A percentile compares a stretch with the other conserved stretches of the same genome.
Conservation (phyloP, 352 stramenopile species). For the Globisporangium cystogenes region DNA sequence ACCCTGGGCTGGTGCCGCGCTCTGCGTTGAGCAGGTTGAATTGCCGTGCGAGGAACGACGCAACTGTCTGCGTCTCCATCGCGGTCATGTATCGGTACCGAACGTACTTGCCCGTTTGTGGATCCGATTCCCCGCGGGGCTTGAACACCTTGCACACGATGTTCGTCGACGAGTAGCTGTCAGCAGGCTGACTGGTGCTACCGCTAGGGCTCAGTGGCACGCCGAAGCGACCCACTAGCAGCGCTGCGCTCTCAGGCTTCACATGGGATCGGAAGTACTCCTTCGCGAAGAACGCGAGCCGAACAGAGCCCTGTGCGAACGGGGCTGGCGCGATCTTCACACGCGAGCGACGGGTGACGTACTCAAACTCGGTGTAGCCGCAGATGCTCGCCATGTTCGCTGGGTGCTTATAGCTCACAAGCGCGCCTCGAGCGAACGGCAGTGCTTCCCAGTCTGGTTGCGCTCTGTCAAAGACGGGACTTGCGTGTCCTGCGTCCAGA, state of each 20-base stretch:
- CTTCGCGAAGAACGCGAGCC: constrained; percentile 26
- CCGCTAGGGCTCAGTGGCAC: neutral
- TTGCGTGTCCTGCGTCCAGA: too few species aligned
- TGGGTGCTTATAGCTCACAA: neutral
- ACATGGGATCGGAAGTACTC: constrained; percentile 6
- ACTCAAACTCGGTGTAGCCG: neutral
- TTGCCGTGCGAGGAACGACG: constrained; percentile 10
- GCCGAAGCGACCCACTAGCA: too few species aligned
- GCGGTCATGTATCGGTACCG: constrained; percentile 28
- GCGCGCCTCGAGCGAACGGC: neutral
- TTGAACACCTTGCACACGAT: constrained; percentile 1
- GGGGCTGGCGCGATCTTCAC: constrained; percentile 26
- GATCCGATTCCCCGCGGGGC: neutral
- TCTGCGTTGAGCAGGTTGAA: neutral
- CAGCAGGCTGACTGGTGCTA: neutral
- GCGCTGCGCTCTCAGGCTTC: too few species aligned
- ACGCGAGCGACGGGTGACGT: constrained; percentile 2
- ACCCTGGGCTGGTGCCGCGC: constrained; percentile 9
- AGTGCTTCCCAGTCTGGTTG: neutral
- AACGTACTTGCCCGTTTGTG: constrained; percentile 7
- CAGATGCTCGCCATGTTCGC: neutral
- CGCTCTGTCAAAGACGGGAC: neutral
- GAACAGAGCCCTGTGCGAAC: constrained; percentile 32
- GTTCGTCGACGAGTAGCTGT: neutral
- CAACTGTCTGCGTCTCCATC: constrained; percentile 34